Conservation (phyloP, 2,329 filamentous ascomycete genomes). For the Neocatenulostroma microsporum region DNA sequence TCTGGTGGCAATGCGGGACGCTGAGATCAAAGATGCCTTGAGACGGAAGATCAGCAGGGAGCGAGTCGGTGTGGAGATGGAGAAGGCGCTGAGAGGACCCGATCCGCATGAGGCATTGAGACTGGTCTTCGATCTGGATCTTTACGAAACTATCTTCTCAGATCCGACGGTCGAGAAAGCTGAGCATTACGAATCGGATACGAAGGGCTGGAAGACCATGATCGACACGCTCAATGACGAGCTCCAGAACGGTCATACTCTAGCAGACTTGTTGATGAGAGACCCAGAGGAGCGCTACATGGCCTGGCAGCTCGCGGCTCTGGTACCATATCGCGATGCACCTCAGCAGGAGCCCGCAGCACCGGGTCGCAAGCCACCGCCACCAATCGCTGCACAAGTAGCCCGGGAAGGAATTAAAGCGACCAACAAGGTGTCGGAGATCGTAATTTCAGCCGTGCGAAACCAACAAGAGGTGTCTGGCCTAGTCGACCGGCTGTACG, state of each 20-base stretch:
- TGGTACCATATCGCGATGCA: slow-evolving; percentile 63
- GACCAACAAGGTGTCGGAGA: slow-evolving; percentile 64
- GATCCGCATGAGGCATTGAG: slow-evolving; percentile 55
- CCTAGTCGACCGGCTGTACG: slow-evolving; percentile 48
- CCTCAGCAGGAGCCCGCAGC: slow-evolving; percentile 33
- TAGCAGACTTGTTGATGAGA: slow-evolving; percentile 43
- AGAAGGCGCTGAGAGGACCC: slow-evolving; percentile 81
- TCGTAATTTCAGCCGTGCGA: slow-evolving; percentile 58
- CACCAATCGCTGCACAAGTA: slow-evolving; percentile 55
- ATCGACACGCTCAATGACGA: slow-evolving; percentile 58
- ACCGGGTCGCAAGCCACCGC: slow-evolving; percentile 44
- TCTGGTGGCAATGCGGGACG: slow-evolving; percentile 65
- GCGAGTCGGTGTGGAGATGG: slow-evolving; percentile 74
- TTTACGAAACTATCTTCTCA: slow-evolving; percentile 68
- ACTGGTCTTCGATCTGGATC: slow-evolving; percentile 57
- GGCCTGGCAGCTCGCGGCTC: slow-evolving; percentile 67
- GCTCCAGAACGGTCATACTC: slow-evolving; percentile 25
- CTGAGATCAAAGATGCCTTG: slow-evolving; percentile 71
- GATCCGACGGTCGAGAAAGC: slow-evolving; percentile 48
- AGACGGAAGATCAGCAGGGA: slow-evolving; percentile 85
- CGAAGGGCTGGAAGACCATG: slow-evolving; percentile 52
- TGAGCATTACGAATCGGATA: slow-evolving; percentile 49
- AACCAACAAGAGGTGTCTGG: slow-evolving; percentile 56
- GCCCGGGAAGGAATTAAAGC: slow-evolving; percentile 71
- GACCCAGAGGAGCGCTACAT: slow-evolving; percentile 60